Percentiles rank a stretch among this genome's conserved stretches.
These are phyloP conservation scores for Hysterium pulicare DNA, from an alignment of 2,329 filamentous ascomycete species.

Conservation along the genomic window DNA sequence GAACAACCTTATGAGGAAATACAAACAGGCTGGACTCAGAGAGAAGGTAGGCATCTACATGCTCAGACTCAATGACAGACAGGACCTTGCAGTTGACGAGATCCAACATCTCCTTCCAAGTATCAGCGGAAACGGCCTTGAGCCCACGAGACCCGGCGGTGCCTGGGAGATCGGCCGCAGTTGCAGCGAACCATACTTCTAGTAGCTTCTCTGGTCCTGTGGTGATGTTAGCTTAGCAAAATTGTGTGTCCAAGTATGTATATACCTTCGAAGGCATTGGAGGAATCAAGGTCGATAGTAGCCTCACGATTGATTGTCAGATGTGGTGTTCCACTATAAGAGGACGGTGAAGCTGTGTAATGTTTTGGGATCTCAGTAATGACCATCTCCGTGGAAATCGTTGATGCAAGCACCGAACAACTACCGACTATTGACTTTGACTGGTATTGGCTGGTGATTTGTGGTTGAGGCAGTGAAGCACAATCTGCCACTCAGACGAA, in stretches of 20 bases:
- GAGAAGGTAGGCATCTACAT: constrained; percentile 92
- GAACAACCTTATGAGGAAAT: constrained; percentile 97
- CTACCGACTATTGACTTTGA: constrained; percentile 4
- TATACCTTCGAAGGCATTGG: constrained; percentile 89
- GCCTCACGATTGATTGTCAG: constrained; percentile 97
- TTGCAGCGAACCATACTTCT: constrained; percentile 95
- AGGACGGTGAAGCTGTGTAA: constrained; percentile 79
- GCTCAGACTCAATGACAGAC: constrained; percentile 87
- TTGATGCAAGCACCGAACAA: constrained; percentile 19
- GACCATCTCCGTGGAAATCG: constrained; percentile 67
- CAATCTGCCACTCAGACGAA: constrained; percentile 98
- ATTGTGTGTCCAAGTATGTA: not conserved
- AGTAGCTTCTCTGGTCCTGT: constrained; percentile 91
- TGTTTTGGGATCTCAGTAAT: constrained; percentile 74
- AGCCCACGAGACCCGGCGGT: constrained; percentile 71
- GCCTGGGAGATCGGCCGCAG: constrained; percentile 67
- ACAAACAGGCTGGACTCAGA: constrained; percentile 99
- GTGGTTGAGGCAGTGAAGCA: constrained; percentile 64
- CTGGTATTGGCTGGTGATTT: constrained; percentile 10
- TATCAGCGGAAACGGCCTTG: constrained; percentile 78
- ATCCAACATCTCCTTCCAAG: constrained; percentile 96
- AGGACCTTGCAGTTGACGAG: constrained; percentile 98
- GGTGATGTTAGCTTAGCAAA: constrained; percentile 16
- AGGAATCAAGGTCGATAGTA: constrained; percentile 87
- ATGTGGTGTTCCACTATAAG: constrained; percentile 74